These are phyloP conservation scores for Coniochaeta ligniaria DNA, from an alignment of 2,329 filamentous ascomycete genomes.

Conservation along the genomic window DNA sequence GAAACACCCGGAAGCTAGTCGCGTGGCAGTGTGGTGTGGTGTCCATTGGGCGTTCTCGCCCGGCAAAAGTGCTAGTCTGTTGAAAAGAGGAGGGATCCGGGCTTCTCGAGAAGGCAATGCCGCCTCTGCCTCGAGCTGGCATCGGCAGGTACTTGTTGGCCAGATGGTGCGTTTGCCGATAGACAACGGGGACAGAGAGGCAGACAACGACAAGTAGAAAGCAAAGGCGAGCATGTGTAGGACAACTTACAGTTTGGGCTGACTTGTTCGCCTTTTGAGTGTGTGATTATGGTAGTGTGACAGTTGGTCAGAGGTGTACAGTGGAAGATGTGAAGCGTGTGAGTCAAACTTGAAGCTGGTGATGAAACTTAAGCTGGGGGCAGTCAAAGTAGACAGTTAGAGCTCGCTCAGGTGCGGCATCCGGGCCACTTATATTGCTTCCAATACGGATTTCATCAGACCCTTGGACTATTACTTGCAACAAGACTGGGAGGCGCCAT, in stretches of 20 bases:
- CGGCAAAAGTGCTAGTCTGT: neutral
- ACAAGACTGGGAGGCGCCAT: neutral
- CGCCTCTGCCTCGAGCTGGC: neutral
- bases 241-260: neutral
- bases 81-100: too few species aligned
- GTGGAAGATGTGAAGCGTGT: neutral
- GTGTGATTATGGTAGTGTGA: neutral
- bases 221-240: neutral
- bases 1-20: slow-evolving; percentile 5
- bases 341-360: slow-evolving; percentile 1
- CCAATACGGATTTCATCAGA: neutral
- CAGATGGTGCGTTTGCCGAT: neutral
- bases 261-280: neutral
- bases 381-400: neutral
- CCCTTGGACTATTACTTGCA: neutral
- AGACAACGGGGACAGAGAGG: neutral
- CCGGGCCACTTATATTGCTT: slow-evolving; percentile 1
- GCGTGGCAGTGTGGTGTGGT: neutral
- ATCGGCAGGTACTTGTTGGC: neutral
- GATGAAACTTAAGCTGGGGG: neutral
- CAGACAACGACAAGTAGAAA: neutral
- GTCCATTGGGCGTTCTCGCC: neutral
- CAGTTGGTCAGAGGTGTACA: neutral
- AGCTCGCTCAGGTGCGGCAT: neutral
- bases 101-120: neutral